Base-by-base conservation (phyloP, 495 filamentous ascomycete genomes). In the Penicillium samsonianum region DNA sequence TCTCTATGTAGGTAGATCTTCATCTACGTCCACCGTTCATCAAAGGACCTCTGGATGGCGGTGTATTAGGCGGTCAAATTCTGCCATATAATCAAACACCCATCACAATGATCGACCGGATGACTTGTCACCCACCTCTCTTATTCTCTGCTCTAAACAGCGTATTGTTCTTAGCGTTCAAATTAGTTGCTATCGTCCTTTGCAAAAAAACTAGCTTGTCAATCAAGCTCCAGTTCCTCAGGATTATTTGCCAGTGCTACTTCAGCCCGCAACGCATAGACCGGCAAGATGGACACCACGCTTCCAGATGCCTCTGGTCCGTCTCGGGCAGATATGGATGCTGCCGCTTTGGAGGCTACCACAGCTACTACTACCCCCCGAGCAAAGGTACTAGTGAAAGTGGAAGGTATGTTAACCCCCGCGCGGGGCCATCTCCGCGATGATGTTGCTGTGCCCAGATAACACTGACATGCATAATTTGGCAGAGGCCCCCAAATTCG, bases 401-500 rank as follows among this genome's bases (percentile, higher is more conserved):
- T 61, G 4, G 59, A 60, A 42, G 43, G 54, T 77, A 63, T 31
- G 61, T 63, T 17, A 19, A 40, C 28, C n/a, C 10, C 49, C 16
- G n/a, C 43, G 43, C 52, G 52, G 55, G 58, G 57, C 43, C 50
- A 33, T 16, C 28, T 43, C n/a, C 16, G n/a, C 19, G 17, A 50
- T 19, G 4, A 20, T 19, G 33, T 33, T 14, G 19, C 40, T 22
- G 6, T 8, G 30, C 19, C 20, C 20, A 22, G 22, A 16, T 12
- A 19, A 20, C 57, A 43, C 54, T 57, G 16, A 58, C 44, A 37
- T 10, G 25, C 7, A 61, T 51, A 22, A 25, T 14, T 19, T 53
- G n/a, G 45, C 59, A 92, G 91, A 92, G 45, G 67, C 84, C 11
- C 94, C 94, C 0, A 96, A 96, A 64, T 87, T 97, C 55, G 94